A percentile compares a stretch with the other conserved stretches of the same genome.
Evolutionary conservation across 108 stramenopile genomes (phyloP).

Genomic region (Cyclotella atomus): DNA sequence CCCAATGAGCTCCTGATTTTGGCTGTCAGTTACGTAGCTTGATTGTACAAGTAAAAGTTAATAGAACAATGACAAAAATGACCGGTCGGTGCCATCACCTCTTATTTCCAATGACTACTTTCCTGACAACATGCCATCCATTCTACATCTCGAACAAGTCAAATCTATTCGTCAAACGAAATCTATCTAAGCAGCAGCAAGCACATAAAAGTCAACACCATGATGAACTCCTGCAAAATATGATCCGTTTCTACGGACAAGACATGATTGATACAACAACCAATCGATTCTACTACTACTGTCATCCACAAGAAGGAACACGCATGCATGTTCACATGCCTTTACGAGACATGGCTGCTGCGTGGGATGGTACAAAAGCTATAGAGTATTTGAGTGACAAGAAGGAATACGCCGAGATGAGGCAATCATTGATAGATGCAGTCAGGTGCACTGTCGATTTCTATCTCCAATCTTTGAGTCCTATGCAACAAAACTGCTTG

Average conservation of each 20-base stretch:
- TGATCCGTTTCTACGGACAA: conserved; percentile 23
- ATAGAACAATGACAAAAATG: too few species aligned
- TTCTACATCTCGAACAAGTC: neutral
- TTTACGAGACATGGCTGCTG: conserved; percentile 52
- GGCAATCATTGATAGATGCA: conserved; percentile 16
- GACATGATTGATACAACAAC: conserved; percentile 37
- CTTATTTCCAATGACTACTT: too few species aligned
- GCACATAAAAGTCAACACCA: neutral
- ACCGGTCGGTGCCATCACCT: too few species aligned
- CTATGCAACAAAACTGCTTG: neutral
- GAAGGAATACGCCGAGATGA: neutral
- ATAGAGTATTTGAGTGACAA: conserved; percentile 16
- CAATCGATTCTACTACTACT: conserved; percentile 40
- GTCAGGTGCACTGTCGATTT: conserved; percentile 20
- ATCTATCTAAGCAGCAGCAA: neutral
- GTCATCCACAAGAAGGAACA: conserved; percentile 17
- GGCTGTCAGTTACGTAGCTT: too few species aligned
- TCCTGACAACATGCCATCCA: neutral
- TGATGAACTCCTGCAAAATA: conserved; percentile 10
- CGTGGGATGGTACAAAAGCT: conserved; percentile 58
- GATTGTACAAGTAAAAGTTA: too few species aligned
- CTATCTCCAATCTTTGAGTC: conserved; percentile 19
- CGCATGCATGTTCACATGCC: conserved; percentile 42
- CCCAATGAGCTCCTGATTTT: too few species aligned
- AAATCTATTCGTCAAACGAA: neutral